A percentile compares a stretch with the other conserved stretches of the same genome.
Evolutionary conservation across 1,139 yeast genomes (phyloP).

Genomic region (Oligophagozyma castellii): DNA sequence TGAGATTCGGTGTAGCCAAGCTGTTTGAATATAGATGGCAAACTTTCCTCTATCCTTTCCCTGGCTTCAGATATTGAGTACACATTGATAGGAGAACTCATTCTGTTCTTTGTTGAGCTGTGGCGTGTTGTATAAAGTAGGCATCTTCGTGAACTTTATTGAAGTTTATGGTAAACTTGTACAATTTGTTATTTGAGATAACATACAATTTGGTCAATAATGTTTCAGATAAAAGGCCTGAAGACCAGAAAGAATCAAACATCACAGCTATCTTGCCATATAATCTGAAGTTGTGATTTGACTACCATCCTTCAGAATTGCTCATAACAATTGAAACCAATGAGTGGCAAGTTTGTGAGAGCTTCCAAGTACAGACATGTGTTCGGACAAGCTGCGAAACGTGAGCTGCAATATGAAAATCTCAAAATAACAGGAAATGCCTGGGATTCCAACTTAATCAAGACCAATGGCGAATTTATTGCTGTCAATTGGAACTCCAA

Average conservation of each 20-base stretch:
- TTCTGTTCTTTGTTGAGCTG: slow-evolving; percentile 3
- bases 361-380: slow-evolving; percentile 96
- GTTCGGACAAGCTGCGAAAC: slow-evolving; percentile 82
- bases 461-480: slow-evolving; percentile 72
- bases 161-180: background rate
- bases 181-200: too few relatives aligned
- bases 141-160: background rate
- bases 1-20: slow-evolving; percentile 55
- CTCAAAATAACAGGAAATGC: slow-evolving; percentile 78
- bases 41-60: slow-evolving; percentile 17
- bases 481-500: slow-evolving; percentile 89
- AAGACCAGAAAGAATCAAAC: too few relatives aligned
- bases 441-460: slow-evolving; percentile 85
- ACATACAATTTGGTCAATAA: too few relatives aligned
- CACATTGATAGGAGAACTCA: slow-evolving; percentile 23
- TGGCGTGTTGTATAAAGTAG: background rate
- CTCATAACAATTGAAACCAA: too few relatives aligned
- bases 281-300: too few relatives aligned
- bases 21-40: slow-evolving; percentile 30
- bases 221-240: too few relatives aligned
- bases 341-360: slow-evolving; percentile 84
- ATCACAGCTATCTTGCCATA: too few relatives aligned
- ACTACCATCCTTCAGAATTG: too few relatives aligned
- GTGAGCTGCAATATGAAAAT: slow-evolving; percentile 80
- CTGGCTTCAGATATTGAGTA: slow-evolving; percentile 21